Evolutionary conservation across 805 yeast genomes (phyloP).

Genomic region (Cyberlindnera amylophila): DNA sequence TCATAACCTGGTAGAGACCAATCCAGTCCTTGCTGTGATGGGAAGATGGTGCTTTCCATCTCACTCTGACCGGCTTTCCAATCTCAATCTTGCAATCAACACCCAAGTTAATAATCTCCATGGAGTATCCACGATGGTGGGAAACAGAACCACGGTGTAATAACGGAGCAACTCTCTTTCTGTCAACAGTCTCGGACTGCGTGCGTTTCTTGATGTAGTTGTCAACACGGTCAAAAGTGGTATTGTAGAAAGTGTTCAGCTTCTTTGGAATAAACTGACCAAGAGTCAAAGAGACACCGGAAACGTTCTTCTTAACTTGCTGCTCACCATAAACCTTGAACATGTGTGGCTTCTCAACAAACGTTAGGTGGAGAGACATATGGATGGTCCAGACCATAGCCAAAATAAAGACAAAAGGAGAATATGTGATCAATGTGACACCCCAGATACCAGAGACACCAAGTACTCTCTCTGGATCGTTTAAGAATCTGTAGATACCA

Average conservation of each 20-base stretch:
- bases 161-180: conserved; percentile 8
- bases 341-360: conserved; percentile 78
- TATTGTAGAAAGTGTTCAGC: conserved; percentile 39
- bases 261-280: conserved; percentile 35
- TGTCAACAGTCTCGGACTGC: conserved; percentile 19
- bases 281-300: conserved; percentile 36
- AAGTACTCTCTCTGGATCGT: conserved; percentile 76
- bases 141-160: conserved; percentile 12
- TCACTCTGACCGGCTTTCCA: conserved; percentile 52
- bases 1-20: conserved; percentile 64
- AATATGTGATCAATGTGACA: conserved; percentile 54
- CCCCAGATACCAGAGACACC: conserved; percentile 85
- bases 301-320: conserved; percentile 51
- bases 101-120: conserved; percentile 23
- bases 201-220: conserved; percentile 26
- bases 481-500: conserved; percentile 77
- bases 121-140: conserved; percentile 31
- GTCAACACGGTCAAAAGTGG: conserved; percentile 37
- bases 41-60: conserved; percentile 50
- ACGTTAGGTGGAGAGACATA: conserved; percentile 62
- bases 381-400: conserved; percentile 64
- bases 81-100: conserved; percentile 28
- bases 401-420: conserved; percentile 43
- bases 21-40: conserved; percentile 65
- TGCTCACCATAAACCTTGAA: conserved; percentile 67